A percentile compares a stretch with the other conserved stretches of the same genome.
These are phyloP conservation scores for Scutellaria baicalensis DNA, from an alignment of 257 asterid species.

Conservation along the genomic window DNA sequence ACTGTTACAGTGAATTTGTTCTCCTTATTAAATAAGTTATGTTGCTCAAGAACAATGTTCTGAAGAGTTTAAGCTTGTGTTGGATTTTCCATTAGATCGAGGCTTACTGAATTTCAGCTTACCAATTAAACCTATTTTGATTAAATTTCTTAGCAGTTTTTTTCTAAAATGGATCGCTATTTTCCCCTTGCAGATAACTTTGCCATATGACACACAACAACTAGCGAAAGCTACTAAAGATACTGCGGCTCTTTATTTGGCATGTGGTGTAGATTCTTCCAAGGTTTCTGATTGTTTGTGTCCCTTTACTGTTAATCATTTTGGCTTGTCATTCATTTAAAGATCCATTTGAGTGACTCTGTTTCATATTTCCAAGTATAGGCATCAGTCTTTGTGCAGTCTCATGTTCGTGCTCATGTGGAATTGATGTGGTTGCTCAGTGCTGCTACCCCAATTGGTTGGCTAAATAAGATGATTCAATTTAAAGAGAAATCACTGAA, in stretches of 20 bases:
- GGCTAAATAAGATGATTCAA: constrained; percentile 97
- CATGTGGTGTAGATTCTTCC: constrained; percentile 87
- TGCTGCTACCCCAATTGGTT: constrained; percentile 84
- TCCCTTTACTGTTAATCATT: constrained; percentile 1
- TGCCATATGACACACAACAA: constrained; percentile 74
- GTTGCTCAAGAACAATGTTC: not conserved
- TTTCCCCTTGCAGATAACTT: constrained; percentile 56
- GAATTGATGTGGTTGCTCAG: constrained; percentile 97
- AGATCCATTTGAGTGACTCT: constrained; percentile 8
- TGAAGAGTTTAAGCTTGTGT: not conserved
- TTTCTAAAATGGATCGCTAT: not conserved
- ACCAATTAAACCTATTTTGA: not conserved
- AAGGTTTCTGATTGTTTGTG: constrained; percentile 45
- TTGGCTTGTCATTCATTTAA: not conserved
- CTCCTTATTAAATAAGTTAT: not conserved
- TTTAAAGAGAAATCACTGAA: constrained; percentile 92
- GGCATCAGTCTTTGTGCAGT: constrained; percentile 99
- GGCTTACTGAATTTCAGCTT: constrained; percentile 6
- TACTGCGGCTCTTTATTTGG: constrained; percentile 96
- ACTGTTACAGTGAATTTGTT: not conserved
- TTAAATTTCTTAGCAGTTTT: not conserved
- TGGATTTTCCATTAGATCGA: constrained; percentile 5
- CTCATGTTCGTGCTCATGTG: constrained; percentile 92
- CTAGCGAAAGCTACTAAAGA: constrained; percentile 77
- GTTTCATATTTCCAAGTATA: constrained; percentile 29